A percentile compares a stretch with the other conserved stretches of the same genome.
Conservation (phyloP, 23 red algal genomes). For the Cyanidiococcus yangmingshanensis region DNA sequence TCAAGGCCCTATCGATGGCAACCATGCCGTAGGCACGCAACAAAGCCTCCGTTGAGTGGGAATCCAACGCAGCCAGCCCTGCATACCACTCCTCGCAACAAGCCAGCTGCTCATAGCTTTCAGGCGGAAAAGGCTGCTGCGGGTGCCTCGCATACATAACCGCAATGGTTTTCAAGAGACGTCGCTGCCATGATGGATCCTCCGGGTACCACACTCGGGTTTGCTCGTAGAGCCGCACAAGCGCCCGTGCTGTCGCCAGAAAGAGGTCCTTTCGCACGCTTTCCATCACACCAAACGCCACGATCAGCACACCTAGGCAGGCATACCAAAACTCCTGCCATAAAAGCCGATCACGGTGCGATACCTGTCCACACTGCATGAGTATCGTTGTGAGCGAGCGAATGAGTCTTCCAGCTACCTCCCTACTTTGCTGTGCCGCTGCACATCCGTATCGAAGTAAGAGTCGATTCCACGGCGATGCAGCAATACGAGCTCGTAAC, state of each 20-base stretch:
- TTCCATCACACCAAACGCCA: not conserved
- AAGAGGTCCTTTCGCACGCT: not conserved
- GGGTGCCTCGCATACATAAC: not conserved
- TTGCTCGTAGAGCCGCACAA: not conserved
- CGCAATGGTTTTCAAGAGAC: not conserved
- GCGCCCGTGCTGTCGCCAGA: not conserved
- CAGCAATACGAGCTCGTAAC: not conserved
- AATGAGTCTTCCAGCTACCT: not conserved
- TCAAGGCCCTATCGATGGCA: too few species aligned
- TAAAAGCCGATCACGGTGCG: not conserved
- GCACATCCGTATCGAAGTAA: not conserved
- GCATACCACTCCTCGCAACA: not conserved
- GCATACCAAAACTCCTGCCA: not conserved
- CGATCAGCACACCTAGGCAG: not conserved
- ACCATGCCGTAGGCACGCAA: not conserved
- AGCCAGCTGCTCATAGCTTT: not conserved
- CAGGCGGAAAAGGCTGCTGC: not conserved
- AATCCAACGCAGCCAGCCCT: not conserved
- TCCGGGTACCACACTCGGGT: not conserved
- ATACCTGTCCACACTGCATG: not conserved
- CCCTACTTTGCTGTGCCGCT: not conserved
- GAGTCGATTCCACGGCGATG: not conserved
- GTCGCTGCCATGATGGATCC: not conserved
- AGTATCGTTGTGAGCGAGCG: not conserved
- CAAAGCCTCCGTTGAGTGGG: not conserved